phyloP scores from a whole-genome alignment of 1,139 yeast genomes.

The Suhomyces taliae region DNA sequence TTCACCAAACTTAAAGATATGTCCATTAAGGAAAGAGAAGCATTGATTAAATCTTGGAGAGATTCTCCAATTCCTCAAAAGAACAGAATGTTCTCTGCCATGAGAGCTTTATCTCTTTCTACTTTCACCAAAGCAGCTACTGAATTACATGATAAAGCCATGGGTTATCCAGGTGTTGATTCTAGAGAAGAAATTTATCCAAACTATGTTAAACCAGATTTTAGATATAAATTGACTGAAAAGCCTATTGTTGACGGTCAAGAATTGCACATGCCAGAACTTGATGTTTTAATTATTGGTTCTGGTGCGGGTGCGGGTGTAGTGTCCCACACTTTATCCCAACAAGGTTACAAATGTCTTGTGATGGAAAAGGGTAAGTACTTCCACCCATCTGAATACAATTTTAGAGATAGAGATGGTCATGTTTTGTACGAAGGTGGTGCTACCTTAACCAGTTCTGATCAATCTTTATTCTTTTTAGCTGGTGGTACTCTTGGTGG shows the following conservation, averaged over 20 bases:
- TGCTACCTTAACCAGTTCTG: conserved; percentile 35
- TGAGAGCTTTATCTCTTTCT: conserved; percentile 25
- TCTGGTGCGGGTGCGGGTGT: conserved; percentile 64
- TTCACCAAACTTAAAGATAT: conserved; percentile 38
- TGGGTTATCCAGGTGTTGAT: conserved; percentile 38
- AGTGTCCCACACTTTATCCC: conserved; percentile 50
- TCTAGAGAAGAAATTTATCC: conserved; percentile 30
- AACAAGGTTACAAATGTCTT: conserved; percentile 45
- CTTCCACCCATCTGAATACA: conserved; percentile 36
- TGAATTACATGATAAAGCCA: conserved; percentile 36
- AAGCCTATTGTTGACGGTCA: conserved; percentile 32
- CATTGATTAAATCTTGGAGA: conserved; percentile 36
- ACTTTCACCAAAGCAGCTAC: conserved; percentile 28
- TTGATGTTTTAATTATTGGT: conserved; percentile 53
- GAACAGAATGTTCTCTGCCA: conserved; percentile 30
- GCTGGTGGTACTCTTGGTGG: conserved; percentile 65
- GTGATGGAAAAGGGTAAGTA: conserved; percentile 57
- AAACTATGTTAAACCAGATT: conserved; percentile 26
- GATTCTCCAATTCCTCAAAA: conserved; percentile 34
- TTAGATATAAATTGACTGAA: conserved; percentile 32
- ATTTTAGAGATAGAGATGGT: conserved; percentile 43
- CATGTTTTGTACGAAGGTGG: conserved; percentile 40
- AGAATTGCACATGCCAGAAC: conserved; percentile 38
- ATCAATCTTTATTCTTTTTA: conserved; percentile 41
- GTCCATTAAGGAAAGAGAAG: conserved; percentile 31